Evolutionary conservation across 2,329 filamentous ascomycete genomes (phyloP), one percentile per base, ranked within the genome.

Genomic region (Botrytis cinerea): DNA sequence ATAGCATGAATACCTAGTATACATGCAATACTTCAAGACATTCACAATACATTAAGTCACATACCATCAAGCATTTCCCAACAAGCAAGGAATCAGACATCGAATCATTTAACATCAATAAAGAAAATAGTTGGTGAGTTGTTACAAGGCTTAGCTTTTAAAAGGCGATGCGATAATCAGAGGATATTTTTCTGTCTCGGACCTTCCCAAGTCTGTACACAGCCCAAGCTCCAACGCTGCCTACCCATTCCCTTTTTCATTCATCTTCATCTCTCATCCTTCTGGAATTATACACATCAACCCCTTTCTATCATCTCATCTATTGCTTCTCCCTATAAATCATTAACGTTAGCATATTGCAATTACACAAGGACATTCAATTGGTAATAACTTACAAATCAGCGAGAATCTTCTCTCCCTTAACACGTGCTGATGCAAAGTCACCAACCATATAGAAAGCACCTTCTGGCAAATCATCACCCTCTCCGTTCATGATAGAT

Each of bases 341-440:
- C 18, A 46, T 25, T 3, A 9, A 46, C n/a, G 32, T 73, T 66
- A 71, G 51, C 25, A 38, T 35, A 22, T n/a, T 28, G 12, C 20
- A 10, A 59, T 16, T n/a, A 61, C 18, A 57, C 16, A 20, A 40
- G 8, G 3, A 45, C 20, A n/a, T 32, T 28, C n/a, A 45, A 25
- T 4, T 18, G 20, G 7, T 22, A 40, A 59, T 40, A 32, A 69
- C 74, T 76, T 76, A 75, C 70, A 98, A 89, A 82, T 98, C 96
- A 81, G 96, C 95, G 84, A 99, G 88, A 89, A 99, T 98, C 94
- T 98, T 97, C 91, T 98, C 95, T 88, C 95, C 96, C 94, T 99
- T 99, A 83, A 89, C 91, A 84, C 93, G 93, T 80, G 95, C 96
- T 78, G 93, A 94, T 81, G 93, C 93, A 81, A 98, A 91, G 88